A percentile compares a stretch with the other conserved stretches of the same genome.
Conservation (phyloP, 2,329 filamentous ascomycete species). For the Pyricularia grisea region DNA sequence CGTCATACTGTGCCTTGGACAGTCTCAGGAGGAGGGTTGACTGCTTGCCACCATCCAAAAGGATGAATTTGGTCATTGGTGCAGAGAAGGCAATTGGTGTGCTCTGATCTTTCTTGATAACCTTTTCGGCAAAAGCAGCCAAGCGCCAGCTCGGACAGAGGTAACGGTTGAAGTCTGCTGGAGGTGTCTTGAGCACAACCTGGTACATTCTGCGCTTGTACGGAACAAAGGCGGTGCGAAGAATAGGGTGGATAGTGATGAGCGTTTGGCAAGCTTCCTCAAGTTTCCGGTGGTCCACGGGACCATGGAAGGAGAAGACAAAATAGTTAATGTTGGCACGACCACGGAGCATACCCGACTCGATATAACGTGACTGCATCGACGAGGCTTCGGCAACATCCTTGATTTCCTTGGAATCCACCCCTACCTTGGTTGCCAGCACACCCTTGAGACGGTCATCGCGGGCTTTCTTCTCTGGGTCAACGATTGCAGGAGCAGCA, state of each 20-base stretch:
- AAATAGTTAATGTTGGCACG: constrained; percentile 38
- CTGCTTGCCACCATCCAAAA: constrained; percentile 36
- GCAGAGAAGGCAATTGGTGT: constrained; percentile 27
- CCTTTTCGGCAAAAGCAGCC: constrained; percentile 25
- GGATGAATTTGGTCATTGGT: constrained; percentile 39
- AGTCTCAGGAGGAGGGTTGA: constrained; percentile 37
- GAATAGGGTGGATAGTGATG: constrained; percentile 34
- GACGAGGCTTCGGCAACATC: constrained; percentile 39
- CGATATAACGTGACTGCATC: constrained; percentile 36
- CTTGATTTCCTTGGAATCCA: constrained; percentile 30
- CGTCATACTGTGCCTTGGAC: constrained; percentile 39
- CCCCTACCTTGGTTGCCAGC: constrained; percentile 31
- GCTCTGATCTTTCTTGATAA: constrained; percentile 32
- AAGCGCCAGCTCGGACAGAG: constrained; percentile 30
- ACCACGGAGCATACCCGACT: constrained; percentile 33
- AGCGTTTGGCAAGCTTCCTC: constrained; percentile 36
- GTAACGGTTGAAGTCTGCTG: constrained; percentile 30
- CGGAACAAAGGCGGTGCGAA: constrained; percentile 43
- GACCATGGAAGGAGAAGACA: constrained; percentile 35
- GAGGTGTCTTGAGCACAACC: constrained; percentile 32
- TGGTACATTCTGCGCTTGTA: constrained; percentile 38
- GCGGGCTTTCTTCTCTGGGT: constrained; percentile 11
- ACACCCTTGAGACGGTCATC: constrained; percentile 28
- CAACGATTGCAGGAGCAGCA: background rate
- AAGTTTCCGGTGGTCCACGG: constrained; percentile 30